phyloP scores from a whole-genome alignment of 208 protist species.

The Trypanosoma scelopori region DNA sequence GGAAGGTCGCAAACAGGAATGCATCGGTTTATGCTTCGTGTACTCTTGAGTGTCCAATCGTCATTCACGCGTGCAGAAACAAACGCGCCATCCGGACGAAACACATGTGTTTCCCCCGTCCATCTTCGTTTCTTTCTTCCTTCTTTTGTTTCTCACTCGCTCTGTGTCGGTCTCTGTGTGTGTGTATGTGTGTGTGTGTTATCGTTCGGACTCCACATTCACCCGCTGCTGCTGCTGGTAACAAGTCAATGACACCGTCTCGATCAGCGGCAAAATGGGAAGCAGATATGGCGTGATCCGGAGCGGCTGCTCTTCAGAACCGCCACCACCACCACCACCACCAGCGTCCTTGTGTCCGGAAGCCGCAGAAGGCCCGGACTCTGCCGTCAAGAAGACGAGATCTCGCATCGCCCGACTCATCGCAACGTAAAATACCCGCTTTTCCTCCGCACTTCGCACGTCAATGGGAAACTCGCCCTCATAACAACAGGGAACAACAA shows the following conservation, averaged over 20 bases:
- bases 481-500: conserved; percentile 76
- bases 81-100: too few species aligned
- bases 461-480: conserved; percentile 72
- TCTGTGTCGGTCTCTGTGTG: too few species aligned
- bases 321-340: neutral
- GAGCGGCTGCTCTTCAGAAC: conserved; percentile 19
- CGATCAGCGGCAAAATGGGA: conserved; percentile 21
- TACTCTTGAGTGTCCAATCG: too few species aligned
- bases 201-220: conserved; percentile 14
- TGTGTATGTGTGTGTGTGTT: neutral
- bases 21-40: too few species aligned
- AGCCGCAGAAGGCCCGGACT: conserved; percentile 7
- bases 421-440: conserved; percentile 86
- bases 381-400: conserved; percentile 69
- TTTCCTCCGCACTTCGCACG: conserved; percentile 56
- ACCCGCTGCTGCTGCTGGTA: neutral
- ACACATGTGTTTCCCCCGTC: too few species aligned
- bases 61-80: too few species aligned
- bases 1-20: too few species aligned
- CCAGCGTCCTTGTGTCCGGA: neutral
- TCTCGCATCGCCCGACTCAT: conserved; percentile 84
- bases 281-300: conserved; percentile 47
- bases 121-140: neutral
- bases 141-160: neutral
- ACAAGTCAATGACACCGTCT: conserved; percentile 17